Conservation (phyloP, 2,329 filamentous ascomycete species). For the Neopestalotiopsis sp. region DNA sequence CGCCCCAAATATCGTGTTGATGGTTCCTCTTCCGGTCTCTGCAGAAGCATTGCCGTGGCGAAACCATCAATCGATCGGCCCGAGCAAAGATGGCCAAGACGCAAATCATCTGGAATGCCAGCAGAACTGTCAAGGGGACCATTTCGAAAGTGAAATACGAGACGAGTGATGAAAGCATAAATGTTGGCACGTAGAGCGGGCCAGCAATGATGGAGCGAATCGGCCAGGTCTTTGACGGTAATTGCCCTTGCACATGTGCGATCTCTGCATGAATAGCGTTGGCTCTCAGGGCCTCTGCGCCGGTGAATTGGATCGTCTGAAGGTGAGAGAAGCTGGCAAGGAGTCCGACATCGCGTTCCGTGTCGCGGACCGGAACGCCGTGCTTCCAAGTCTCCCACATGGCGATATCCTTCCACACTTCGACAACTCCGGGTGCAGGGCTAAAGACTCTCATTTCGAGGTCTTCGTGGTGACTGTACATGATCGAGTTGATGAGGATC, state of each 20-base stretch:
- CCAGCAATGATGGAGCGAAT: slow-evolving; percentile 19
- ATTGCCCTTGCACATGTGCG: slow-evolving; percentile 15
- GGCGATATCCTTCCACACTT: slow-evolving; percentile 21
- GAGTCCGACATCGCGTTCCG: slow-evolving; percentile 20
- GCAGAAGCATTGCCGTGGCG: neutral
- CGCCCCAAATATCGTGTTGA: slow-evolving; percentile 9
- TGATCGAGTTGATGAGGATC: slow-evolving; percentile 16
- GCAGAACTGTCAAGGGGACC: slow-evolving; percentile 7
- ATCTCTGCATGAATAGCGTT: slow-evolving; percentile 2
- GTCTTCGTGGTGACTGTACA: neutral
- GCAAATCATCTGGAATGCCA: neutral
- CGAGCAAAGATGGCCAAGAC: slow-evolving; percentile 13
- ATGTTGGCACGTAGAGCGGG: slow-evolving; percentile 20
- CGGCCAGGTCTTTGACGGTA: slow-evolving; percentile 21
- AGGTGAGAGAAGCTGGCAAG: slow-evolving; percentile 20
- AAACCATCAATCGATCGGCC: slow-evolving; percentile 9
- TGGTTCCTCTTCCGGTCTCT: slow-evolving; percentile 4
- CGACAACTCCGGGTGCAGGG: slow-evolving; percentile 14
- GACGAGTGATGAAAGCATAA: slow-evolving; percentile 15
- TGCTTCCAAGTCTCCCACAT: slow-evolving; percentile 13
- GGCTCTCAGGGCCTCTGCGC: slow-evolving; percentile 2
- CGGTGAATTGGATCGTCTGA: neutral
- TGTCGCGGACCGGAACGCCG: slow-evolving; percentile 11
- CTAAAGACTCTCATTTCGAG: slow-evolving; percentile 18
- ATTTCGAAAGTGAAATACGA: slow-evolving; percentile 11